Evolutionary conservation across 352 stramenopile genomes (phyloP), one percentile per base, ranked within the genome.

Genomic region (Phytophthora litchii): DNA sequence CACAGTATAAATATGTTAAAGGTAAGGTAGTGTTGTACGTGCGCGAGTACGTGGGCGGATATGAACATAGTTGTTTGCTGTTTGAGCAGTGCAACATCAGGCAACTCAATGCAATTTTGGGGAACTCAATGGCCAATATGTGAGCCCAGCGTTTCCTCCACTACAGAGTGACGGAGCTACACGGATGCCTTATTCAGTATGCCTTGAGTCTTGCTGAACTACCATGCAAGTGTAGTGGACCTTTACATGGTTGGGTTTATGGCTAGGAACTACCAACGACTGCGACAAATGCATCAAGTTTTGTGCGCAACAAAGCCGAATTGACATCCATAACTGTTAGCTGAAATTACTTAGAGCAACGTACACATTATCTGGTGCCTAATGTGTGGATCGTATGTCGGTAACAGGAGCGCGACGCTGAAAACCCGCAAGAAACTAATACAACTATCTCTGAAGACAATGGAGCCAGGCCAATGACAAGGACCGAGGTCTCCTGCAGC

Each of bases 61-160:
- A 19, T 17, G 52, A 8, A 64, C 43, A 4, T n/a, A 14, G 5
- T 4, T 32, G 19, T 56, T 49, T 57, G 12, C 10, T 61, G 7
- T 46, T 27, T 14, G 19, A 27, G 14, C 13, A 79, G 70, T 68
- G 21, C 47, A 52, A 27, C 62, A 79, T 36, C 47, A 64, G 14
- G 59, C 50, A 6, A 55, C 45, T 38, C 70, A 79, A 50, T 79
- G 67, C 47, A 54, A 29, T n/a, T 38, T 74, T 13, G 41, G 53
- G 11, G 53, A 63, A 52, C 19, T 49, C 19, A 32, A 59, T 34
- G 3, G 29, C 10, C 29, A 7, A 34, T 34, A 9, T 34, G 29
- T 34, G 60, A 78, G 43, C 35, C 46, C 46, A 10, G 31, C 49
- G 29, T 27, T 54, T 34, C 65, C 67, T 47, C 49, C 58, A 9